Base-by-base conservation (phyloP, 208 protist genomes). In the Trypanosoma conorhini region DNA sequence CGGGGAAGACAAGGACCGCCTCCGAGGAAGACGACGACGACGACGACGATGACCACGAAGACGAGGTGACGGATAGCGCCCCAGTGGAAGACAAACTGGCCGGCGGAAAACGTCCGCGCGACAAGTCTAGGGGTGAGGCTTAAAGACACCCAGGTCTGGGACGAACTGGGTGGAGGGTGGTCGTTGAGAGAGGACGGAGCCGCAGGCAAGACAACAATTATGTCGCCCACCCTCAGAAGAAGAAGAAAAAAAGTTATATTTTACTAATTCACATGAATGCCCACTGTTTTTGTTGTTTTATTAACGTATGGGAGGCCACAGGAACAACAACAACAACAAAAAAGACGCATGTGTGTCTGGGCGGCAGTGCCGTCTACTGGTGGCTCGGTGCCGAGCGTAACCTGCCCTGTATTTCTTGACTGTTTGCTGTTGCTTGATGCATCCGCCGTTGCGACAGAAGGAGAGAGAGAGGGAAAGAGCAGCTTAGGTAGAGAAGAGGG, bases 71-170 rank as follows among this genome's bases (percentile, higher is more conserved):
- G 21, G 26, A 30, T 50, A 59, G 2, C 26, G 13, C n/a, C 26
- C 13, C 42, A 46, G 50, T 54, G 9, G 26, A 10, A 21, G 40
- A 59, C 13, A 19, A 71, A 50, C 8, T 63, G 44, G 28, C 1
- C 13, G 44, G 21, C 8, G 73, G 70, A 38, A 82, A 82, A 65
- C 79, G 67, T 58, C 46, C 48, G 28, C 77, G 78, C 17, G 68
- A 73, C 40, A 75, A 83, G 57, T 67, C 46, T 59, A 40, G 30
- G 19, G 51, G 52, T 31, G 67, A 48, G 22, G 68, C 24, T 5
- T 30, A 50, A 62, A 55, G 21, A 35, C 21, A 60, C 33, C 24
- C 35, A 62, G 35, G 31, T 40, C 0, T 44, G n/a, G 24, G 3
- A 10, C 21, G 15, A 46, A 35, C 44, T 58, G 46, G 38, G 30